These are phyloP conservation scores for Calcarisporium arbuscula DNA, from an alignment of 2,329 filamentous ascomycete genomes.

Conservation along the genomic window DNA sequence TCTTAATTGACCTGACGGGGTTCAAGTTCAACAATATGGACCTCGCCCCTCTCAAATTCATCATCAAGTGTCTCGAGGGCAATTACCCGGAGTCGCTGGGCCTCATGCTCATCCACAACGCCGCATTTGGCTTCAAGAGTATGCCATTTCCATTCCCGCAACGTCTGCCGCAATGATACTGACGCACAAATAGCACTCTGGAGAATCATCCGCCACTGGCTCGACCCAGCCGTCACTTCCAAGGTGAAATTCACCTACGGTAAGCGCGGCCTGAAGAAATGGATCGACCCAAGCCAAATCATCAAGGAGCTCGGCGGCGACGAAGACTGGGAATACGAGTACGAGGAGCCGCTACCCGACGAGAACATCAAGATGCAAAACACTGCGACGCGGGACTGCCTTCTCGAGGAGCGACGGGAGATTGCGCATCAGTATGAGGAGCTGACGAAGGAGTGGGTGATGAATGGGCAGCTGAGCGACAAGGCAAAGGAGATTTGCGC, in stretches of 20 bases:
- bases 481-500: constrained; percentile 39
- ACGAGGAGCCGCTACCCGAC: constrained; percentile 61
- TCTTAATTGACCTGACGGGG: constrained; percentile 87
- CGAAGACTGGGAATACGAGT: constrained; percentile 73
- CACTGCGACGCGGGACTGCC: constrained; percentile 48
- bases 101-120: constrained; percentile 79
- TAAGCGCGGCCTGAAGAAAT: constrained; percentile 65
- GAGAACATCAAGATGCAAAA: constrained; percentile 69
- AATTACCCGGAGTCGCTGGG: constrained; percentile 89
- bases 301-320: constrained; percentile 72
- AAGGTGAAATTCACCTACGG: constrained; percentile 85
- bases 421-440: constrained; percentile 64
- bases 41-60: constrained; percentile 86
- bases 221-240: constrained; percentile 80
- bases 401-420: constrained; percentile 54
- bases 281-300: constrained; percentile 60
- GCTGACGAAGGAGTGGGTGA: constrained; percentile 67
- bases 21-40: constrained; percentile 92
- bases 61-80: constrained; percentile 93
- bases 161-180: neutral
- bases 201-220: constrained; percentile 84
- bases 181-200: constrained; percentile 57
- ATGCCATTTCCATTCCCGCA: constrained; percentile 22
- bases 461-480: constrained; percentile 23
- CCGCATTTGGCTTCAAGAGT: constrained; percentile 88